phyloP scores from a whole-genome alignment of 169 alveolate species.

The Miamiensis avidus region DNA sequence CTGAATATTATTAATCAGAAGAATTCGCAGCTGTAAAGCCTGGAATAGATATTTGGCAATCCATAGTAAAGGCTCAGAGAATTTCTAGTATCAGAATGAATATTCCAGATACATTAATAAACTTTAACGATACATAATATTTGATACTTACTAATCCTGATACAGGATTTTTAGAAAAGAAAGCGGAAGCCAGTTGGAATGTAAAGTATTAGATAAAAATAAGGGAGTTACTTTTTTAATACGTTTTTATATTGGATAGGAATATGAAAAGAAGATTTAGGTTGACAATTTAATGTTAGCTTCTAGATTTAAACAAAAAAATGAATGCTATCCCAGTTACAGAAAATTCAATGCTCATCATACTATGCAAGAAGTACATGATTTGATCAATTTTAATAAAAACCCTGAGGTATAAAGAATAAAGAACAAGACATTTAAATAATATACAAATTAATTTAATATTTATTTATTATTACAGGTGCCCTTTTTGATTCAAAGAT shows the following conservation, averaged over 20 bases:
- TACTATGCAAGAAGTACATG: background rate
- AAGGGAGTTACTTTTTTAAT: too few relatives aligned
- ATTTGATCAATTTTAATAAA: too few relatives aligned
- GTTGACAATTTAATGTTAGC: background rate
- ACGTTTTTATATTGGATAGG: background rate
- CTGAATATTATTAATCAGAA: background rate
- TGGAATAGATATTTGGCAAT: background rate
- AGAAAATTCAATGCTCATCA: background rate
- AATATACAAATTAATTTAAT: too few relatives aligned
- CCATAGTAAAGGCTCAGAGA: background rate
- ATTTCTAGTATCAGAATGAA: background rate
- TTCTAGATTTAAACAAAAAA: too few relatives aligned
- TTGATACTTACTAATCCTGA: background rate
- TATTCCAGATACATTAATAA: background rate
- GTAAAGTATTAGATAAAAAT: background rate
- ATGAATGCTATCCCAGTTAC: background rate
- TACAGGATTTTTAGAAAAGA: background rate
- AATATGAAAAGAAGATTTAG: background rate
- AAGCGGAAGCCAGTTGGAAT: background rate
- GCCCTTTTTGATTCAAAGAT: background rate
- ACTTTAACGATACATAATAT: background rate
- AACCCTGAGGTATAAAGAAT: background rate
- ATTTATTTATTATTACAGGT: background rate
- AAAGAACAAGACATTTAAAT: background rate
- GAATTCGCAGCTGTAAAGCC: background rate